phyloP scores from a whole-genome alignment of 164 flowering plant species.

The Tetrastigma voinierianum region DNA sequence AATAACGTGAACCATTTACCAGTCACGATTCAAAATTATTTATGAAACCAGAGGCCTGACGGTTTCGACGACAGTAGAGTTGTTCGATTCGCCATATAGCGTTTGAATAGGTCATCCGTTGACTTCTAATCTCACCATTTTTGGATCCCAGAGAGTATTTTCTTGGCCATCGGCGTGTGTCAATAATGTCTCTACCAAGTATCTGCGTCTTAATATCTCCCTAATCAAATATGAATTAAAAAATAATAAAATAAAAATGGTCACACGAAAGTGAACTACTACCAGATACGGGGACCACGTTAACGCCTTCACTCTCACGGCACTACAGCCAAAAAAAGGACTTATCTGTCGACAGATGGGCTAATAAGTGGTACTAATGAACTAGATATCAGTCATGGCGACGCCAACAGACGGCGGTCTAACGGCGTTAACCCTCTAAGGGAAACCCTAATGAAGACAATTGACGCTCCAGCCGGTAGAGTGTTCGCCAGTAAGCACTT shows the following conservation, averaged over 20 bases:
- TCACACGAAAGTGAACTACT: background rate
- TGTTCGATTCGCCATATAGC: no score
- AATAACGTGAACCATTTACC: no score
- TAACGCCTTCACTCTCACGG: background rate
- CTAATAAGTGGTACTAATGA: background rate
- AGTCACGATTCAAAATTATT: no score
- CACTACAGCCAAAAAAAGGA: background rate
- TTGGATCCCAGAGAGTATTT: no score
- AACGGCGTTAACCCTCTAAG: conserved; percentile 2
- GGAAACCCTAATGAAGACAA: conserved; percentile 7
- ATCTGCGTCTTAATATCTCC: no score
- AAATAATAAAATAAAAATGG: no score
- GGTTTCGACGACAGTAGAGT: no score
- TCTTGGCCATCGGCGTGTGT: no score
- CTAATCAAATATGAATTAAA: background rate
- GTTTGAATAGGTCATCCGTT: no score
- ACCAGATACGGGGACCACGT: background rate
- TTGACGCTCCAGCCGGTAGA: conserved; percentile 12
- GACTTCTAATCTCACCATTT: no score
- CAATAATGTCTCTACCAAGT: no score
- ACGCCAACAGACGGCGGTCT: background rate
- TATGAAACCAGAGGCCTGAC: no score
- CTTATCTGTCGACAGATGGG: background rate
- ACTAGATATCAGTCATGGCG: background rate
- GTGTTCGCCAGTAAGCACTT: conserved; percentile 17